A percentile compares a stretch with the other conserved stretches of the same genome.
Evolutionary conservation across 2,329 filamentous ascomycete species (phyloP).

Genomic region (Ceratocystis ficicola): DNA sequence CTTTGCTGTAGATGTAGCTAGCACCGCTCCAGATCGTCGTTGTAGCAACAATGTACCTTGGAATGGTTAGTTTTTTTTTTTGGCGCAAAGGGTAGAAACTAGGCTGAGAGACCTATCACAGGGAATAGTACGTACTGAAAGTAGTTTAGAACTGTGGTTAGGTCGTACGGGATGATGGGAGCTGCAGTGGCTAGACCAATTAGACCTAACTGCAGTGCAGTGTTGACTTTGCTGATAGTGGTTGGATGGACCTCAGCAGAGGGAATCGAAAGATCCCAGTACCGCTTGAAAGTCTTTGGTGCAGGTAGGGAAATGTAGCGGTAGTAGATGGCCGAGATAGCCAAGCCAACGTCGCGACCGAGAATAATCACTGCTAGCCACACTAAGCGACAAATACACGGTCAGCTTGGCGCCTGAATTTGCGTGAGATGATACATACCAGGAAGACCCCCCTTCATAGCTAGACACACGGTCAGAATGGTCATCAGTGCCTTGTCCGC

Average conservation of each 20-base stretch:
- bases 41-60: slow-evolving; percentile 67
- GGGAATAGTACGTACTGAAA: slow-evolving; percentile 45
- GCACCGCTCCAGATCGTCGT: slow-evolving; percentile 91
- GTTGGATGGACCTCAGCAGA: slow-evolving; percentile 76
- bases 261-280: slow-evolving; percentile 95
- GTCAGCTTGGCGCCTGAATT: background rate
- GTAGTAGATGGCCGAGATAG: slow-evolving; percentile 81
- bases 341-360: slow-evolving; percentile 73
- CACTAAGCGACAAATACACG: slow-evolving; percentile 35
- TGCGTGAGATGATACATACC: slow-evolving; percentile 37
- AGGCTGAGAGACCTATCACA: background rate
- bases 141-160: slow-evolving; percentile 43
- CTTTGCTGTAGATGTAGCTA: slow-evolving; percentile 82
- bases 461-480: slow-evolving; percentile 71
- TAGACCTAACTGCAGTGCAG: slow-evolving; percentile 75
- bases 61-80: slow-evolving; percentile 14
- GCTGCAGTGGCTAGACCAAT: slow-evolving; percentile 74
- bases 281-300: slow-evolving; percentile 81
- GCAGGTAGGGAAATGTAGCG: slow-evolving; percentile 87
- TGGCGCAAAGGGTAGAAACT: background rate
- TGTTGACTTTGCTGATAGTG: slow-evolving; percentile 83
- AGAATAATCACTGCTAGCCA: slow-evolving; percentile 87
- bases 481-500: slow-evolving; percentile 97
- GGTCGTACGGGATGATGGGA: slow-evolving; percentile 55
- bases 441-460: slow-evolving; percentile 69